Percentiles rank a stretch among this genome's conserved stretches.
Evolutionary conservation across 768 basidiomycete species (phyloP).

Genomic region (Pulveroboletus frians): DNA sequence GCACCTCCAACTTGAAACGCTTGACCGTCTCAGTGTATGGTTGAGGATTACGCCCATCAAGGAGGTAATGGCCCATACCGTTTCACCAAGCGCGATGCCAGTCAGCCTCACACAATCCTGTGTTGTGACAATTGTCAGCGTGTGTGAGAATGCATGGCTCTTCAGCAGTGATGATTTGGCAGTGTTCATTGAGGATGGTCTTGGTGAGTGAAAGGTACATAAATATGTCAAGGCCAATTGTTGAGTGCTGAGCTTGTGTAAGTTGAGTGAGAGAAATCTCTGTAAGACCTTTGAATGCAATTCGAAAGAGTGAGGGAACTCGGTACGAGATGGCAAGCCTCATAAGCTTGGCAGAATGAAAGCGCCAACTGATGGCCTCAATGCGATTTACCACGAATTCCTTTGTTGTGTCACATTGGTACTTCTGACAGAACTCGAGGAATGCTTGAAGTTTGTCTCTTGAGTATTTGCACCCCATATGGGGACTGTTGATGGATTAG

Average conservation of each 20-base stretch:
- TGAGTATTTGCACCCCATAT: background rate
- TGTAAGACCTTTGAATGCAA: too few species aligned
- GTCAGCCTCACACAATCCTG: too few species aligned
- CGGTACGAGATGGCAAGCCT: background rate
- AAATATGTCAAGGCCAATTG: constrained; percentile 2
- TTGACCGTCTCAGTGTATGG: too few species aligned
- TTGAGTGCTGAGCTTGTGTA: too few species aligned
- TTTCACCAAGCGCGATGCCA: too few species aligned
- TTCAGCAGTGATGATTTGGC: constrained; percentile 5
- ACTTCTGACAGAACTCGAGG: background rate
- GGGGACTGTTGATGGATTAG: background rate
- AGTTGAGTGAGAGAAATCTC: background rate
- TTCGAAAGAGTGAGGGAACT: background rate
- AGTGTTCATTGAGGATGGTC: background rate
- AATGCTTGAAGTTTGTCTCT: background rate
- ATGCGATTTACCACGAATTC: background rate
- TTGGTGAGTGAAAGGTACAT: background rate
- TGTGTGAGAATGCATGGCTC: background rate
- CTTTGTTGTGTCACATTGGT: background rate
- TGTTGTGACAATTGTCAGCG: background rate
- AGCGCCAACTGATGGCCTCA: background rate
- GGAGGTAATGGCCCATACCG: too few species aligned
- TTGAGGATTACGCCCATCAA: too few species aligned
- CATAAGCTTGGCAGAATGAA: background rate
- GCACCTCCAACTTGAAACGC: too few species aligned